Base-by-base conservation (phyloP, 805 yeast genomes). In the Wickerhamiella kazuoi region DNA sequence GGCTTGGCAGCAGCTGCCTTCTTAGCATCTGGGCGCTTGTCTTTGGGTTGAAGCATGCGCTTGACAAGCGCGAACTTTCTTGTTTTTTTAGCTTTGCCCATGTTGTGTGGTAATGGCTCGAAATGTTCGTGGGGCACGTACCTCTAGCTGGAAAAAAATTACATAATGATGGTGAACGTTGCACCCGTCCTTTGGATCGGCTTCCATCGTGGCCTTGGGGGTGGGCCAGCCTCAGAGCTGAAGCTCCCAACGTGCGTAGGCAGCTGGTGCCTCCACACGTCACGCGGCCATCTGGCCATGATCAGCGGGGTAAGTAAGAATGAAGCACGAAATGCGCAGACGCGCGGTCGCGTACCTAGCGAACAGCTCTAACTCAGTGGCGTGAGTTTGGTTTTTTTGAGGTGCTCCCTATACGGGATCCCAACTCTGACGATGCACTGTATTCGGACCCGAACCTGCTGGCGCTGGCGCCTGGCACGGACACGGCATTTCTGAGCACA, bases 11-110 rank as follows among this genome's bases (percentile, higher is more conserved):
- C 41, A 61, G 39, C 64, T 65, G 45, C 38, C 11, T 32, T 31
- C 4, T 9, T 23, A 4, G 37, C 65, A 44, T 62, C 68, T 49
- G 68, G 52, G 45, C 84, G 65, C 21, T 76, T 71, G 47, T 81
- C 94, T 48, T 78, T 80, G 47, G 77, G 65, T 47, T 74, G 72
- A 41, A 86, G 61, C 24, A 86, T 74, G 44, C 94, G 74, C 61
- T 90, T 90, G 42, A 82, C 86, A 39, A 73, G 73, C n/a, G 93
- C 94, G 54, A 87, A 83, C 79, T 86, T 83, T 70, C 97, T 73
- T 11, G 97, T 87, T 63, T 90, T 90, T 65, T 79, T 84, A 24
- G 94, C 94, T 59, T 84, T 90, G 44, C 97, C 97, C 98, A 90
- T 87, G 30, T 5, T 14, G 18, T 6, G 6, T 33, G 5, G 38